Evolutionary conservation across 2,329 filamentous ascomycete species (phyloP), one percentile per base, ranked within the genome.

Genomic region (Thermothelomyces thermophilus): DNA sequence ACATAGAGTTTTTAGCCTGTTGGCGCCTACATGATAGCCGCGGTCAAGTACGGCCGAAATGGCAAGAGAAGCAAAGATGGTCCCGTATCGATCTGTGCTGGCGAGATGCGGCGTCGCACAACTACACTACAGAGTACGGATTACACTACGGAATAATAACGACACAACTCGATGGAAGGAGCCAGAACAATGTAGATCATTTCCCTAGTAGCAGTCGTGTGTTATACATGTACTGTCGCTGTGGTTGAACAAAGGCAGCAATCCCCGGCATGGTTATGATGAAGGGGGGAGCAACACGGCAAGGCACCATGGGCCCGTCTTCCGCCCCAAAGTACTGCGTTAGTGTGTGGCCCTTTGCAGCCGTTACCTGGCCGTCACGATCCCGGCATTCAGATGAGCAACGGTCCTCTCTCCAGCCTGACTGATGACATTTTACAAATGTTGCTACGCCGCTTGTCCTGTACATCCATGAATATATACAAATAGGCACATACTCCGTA

Each of bases 281-380:
- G n/a, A n/a, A n/a, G n/a, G n/a, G n/a, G n/a, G n/a, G n/a, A n/a
- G n/a, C n/a, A 2, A 41, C 24, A 34, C 53, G 56, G 56, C 55
- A 57, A 51, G 53, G 52, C 52, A 53, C 49, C 53, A 53, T n/a
- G 36, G 41, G 5, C 19, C 33, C 48, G 33, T 20, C 42, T 53
- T 46, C 56, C 53, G 56, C 35, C 46, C 24, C 5, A 26, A 26
- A 26, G 5, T 26, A n/a, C n/a, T n/a, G n/a, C n/a, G n/a, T n/a
- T n/a, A n/a, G n/a, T n/a, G n/a, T n/a, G n/a, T 26, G 24, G 24
- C 28, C 36, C 17, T 37, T 37, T n/a, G 16, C 24, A 26, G 24
- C 24, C 24, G 24, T 26, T 26, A 9, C 24, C 24, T 26, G 24
- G 24, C 24, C 24, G 24, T 26, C 24, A 9, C 9, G 24, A 26